phyloP scores from a whole-genome alignment of 306 rosid species.

The Inga laurina region DNA sequence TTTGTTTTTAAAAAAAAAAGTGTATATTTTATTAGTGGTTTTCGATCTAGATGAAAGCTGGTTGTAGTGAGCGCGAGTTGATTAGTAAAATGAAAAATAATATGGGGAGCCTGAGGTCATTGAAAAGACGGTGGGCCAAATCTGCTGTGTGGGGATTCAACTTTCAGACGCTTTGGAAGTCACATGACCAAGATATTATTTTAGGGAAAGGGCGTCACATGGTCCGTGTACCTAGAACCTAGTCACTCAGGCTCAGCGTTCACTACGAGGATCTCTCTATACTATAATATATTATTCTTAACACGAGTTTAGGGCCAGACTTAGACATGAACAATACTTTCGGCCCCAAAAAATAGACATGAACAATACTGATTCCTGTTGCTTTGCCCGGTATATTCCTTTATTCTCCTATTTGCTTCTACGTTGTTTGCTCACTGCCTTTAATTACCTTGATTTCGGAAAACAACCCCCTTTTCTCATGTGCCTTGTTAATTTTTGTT shows the following conservation, averaged over 20 bases:
- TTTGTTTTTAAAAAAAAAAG: not conserved
- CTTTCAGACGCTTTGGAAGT: constrained; percentile 41
- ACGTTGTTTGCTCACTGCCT: not conserved
- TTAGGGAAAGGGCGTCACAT: constrained; percentile 35
- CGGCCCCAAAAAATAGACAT: not conserved
- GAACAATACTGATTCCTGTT: constrained; percentile 16
- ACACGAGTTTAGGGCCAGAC: constrained; percentile 1
- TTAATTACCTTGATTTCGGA: not conserved
- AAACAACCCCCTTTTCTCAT: not conserved
- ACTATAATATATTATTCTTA: constrained; percentile 1
- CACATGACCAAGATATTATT: constrained; percentile 37
- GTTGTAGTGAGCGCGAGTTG: constrained; percentile 12
- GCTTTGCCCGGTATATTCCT: constrained; percentile 31
- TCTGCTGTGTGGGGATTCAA: constrained; percentile 35
- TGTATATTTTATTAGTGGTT: not conserved
- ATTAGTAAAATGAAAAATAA: constrained; percentile 27
- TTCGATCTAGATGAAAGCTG: constrained; percentile 37
- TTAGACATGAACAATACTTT: not conserved
- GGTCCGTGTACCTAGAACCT: constrained; percentile 33
- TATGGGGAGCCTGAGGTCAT: constrained; percentile 15
- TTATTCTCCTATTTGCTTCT: constrained; percentile 22
- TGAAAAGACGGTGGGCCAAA: constrained; percentile 26
- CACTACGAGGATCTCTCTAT: constrained; percentile 27
- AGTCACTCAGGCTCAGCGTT: constrained; percentile 14
- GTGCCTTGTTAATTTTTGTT: not conserved